Base-by-base conservation (phyloP, 2,329 filamentous ascomycete species). In the Chaetomium globosum region DNA sequence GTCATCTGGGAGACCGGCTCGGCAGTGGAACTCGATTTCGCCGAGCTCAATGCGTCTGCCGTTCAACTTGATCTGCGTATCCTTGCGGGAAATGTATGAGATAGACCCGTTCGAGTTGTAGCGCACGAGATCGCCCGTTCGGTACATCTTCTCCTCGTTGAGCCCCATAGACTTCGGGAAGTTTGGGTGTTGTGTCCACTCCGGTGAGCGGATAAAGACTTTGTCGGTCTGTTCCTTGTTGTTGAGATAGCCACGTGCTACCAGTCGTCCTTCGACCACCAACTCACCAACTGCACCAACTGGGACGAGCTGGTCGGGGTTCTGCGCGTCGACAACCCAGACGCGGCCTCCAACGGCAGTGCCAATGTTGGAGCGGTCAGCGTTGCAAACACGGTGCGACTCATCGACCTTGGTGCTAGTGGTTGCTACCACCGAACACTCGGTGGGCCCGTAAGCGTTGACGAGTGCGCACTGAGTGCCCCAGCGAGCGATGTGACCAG, bases 31-130 rank as follows among this genome's bases (percentile, higher is more conserved):
- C 68, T 84, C 82, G n/a, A 84, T 82, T 68, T 84, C 82, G 1
- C 80, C 79, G 23, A 87, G 79, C 75, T 88, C 90, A 59, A 89
- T 83, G 62, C 88, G 79, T 68, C 85, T 88, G 30, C 90, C 90
- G 21, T 85, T 82, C 10, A 91, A 77, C 75, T 91, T 91, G 60
- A 91, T 83, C 73, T 91, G 88, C 4, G 84, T 84, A 70, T 90
- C 88, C 69, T 87, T 88, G 57, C 89, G 81, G 19, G 87, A 87
- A 48, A 88, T 78, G 66, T 86, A 87, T 9, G 82, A 75, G 48
- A 88, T 80, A 7, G 79, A 80, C 1, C 82, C 81, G 58, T 87
- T 81, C 0, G 76, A 73, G 52, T 84, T 79, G 62, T 87, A 85
- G 30, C 78, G 79, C 0, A 83, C 85, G 0, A 88, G 75, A 67